Conservation (phyloP, 129 eudicot genomes). For the Chrysanthemum makinoi region DNA sequence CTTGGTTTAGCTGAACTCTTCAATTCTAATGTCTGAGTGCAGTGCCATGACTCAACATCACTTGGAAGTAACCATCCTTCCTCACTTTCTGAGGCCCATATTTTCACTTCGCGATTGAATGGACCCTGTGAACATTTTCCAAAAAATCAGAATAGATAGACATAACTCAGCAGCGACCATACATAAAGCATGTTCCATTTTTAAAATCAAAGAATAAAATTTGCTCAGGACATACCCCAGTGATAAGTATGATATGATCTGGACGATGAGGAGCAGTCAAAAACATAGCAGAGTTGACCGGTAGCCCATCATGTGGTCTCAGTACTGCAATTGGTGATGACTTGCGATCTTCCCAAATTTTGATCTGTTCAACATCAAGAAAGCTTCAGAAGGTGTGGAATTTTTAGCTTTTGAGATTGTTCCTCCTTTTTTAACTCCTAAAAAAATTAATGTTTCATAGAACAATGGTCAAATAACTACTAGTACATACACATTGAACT, state of each 20-base stretch:
- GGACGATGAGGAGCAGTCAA: conserved; percentile 87
- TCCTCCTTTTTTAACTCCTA: not conserved
- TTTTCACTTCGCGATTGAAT: conserved; percentile 78
- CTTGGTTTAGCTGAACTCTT: conserved; percentile 64
- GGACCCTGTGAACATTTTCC: conserved; percentile 60
- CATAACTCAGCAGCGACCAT: not conserved
- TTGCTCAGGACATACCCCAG: conserved; percentile 54
- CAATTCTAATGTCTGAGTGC: conserved; percentile 81
- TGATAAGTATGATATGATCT: conserved; percentile 87
- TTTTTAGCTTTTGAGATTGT: not conserved
- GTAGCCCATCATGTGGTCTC: conserved; percentile 20
- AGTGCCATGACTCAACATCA: conserved; percentile 91
- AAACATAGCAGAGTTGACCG: conserved; percentile 14
- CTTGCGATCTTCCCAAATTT: conserved; percentile 34
- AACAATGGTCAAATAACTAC: not conserved
- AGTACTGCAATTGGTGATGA: conserved; percentile 14
- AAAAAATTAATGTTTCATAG: not conserved
- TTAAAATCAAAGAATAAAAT: not conserved
- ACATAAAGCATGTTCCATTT: not conserved
- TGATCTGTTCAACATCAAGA: conserved; percentile 53
- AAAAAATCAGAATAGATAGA: not conserved
- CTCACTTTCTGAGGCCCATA: conserved; percentile 92
- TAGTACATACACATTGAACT: not conserved
- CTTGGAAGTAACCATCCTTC: conserved; percentile 99
- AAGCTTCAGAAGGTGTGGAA: not conserved